Conservation (phyloP, 768 basidiomycete species). For the Pleurotus pulmonarius region DNA sequence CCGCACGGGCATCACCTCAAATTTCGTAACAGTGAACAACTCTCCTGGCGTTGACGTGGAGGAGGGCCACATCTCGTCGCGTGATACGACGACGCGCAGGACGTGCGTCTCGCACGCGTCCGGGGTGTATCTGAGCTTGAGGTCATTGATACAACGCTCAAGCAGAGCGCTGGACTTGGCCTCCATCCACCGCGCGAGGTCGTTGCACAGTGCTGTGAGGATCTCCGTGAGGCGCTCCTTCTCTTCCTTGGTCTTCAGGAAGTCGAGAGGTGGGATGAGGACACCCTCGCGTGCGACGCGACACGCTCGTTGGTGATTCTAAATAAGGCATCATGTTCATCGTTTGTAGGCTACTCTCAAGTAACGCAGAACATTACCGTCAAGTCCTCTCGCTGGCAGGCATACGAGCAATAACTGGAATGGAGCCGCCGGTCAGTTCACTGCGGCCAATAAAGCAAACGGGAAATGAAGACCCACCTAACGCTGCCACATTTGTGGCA, state of each 20-base stretch:
- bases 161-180: background rate
- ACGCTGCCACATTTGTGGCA: constrained; percentile 2
- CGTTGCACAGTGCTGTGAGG: background rate
- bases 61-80: background rate
- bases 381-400: constrained; percentile 5
- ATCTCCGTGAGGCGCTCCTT: background rate
- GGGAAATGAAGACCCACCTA: background rate
- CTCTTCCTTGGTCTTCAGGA: background rate
- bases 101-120: background rate
- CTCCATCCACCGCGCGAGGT: constrained; percentile 1
- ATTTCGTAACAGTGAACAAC: constrained; percentile 3
- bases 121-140: background rate
- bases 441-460: background rate
- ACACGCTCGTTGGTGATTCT: constrained; percentile 3
- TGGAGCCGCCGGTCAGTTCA: background rate
- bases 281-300: background rate
- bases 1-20: background rate
- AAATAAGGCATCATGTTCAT: background rate
- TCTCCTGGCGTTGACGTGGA: background rate
- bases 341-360: no score
- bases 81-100: constrained; percentile 1
- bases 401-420: background rate
- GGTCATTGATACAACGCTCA: background rate
- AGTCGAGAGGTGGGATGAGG: background rate
- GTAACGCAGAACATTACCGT: background rate